Conservation (phyloP, 225 moss, liverwort and hornwort genomes). For the Physcomitrellopsis africana region DNA sequence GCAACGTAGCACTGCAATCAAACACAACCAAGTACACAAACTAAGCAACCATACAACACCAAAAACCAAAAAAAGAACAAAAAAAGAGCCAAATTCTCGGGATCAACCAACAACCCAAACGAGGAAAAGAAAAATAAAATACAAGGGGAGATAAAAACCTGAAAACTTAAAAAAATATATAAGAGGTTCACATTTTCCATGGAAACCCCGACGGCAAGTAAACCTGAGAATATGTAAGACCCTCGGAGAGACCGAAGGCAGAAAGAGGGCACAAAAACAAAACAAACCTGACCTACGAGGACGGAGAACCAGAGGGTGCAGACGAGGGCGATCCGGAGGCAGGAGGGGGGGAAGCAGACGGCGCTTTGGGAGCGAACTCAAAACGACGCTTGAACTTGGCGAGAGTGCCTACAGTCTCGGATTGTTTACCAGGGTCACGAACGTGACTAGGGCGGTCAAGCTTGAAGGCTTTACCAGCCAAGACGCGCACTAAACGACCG, state of each 20-base stretch:
- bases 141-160: no score
- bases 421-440: conserved; percentile 94
- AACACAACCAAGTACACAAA: background rate
- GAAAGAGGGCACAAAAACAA: background rate
- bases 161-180: no score
- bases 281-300: conserved; percentile 37
- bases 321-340: conserved; percentile 18
- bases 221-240: no score
- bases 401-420: conserved; percentile 88
- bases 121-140: background rate
- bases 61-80: background rate
- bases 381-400: conserved; percentile 94
- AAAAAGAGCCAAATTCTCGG: background rate
- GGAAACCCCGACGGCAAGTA: no score
- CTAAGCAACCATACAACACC: background rate
- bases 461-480: conserved; percentile 92
- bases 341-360: conserved; percentile 23
- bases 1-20: background rate
- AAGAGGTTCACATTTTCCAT: no score
- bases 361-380: conserved; percentile 66
- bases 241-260: no score
- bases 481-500: conserved; percentile 86
- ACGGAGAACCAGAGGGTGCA: conserved; percentile 14
- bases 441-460: conserved; percentile 85
- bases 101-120: background rate